Evolutionary conservation across 2,329 filamentous ascomycete genomes (phyloP).

Genomic region (Neofusicoccum ribis): DNA sequence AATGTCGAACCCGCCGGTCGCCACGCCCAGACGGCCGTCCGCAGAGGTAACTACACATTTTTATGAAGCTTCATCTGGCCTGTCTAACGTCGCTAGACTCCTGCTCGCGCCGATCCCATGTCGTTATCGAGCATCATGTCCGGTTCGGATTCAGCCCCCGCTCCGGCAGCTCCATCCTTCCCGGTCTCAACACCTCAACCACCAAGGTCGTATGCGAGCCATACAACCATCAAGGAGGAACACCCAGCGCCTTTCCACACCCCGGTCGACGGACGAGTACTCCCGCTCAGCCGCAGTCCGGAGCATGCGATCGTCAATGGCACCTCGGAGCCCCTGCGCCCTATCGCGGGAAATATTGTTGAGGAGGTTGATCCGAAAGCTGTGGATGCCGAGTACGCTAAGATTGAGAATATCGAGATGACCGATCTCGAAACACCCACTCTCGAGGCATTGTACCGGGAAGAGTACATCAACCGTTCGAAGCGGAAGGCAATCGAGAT

Average conservation of each 20-base stretch:
- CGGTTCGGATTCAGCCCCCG: conserved; percentile 65
- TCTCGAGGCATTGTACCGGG: conserved; percentile 50
- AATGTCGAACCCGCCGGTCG: conserved; percentile 36
- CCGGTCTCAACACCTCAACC: conserved; percentile 8
- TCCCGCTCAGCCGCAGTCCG: not conserved
- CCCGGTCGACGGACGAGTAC: not conserved
- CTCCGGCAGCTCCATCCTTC: conserved; percentile 34
- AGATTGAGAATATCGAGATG: conserved; percentile 57
- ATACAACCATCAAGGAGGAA: not conserved
- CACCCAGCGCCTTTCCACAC: not conserved
- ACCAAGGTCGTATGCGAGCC: not conserved
- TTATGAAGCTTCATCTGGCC: conserved; percentile 23
- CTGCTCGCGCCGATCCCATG: conserved; percentile 82
- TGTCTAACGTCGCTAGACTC: conserved; percentile 55
- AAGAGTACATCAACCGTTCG: conserved; percentile 54
- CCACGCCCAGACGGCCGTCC: conserved; percentile 34
- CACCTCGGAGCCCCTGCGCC: conserved; percentile 8
- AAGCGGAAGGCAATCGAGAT: conserved; percentile 71
- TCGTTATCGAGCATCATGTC: conserved; percentile 94
- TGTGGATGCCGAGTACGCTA: conserved; percentile 65
- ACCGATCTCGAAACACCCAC: conserved; percentile 58
- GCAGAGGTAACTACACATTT: conserved; percentile 33
- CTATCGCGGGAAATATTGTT: conserved; percentile 1
- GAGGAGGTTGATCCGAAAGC: conserved; percentile 56
- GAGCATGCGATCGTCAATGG: conserved; percentile 12